A percentile compares a stretch with the other conserved stretches of the same genome.
phyloP scores from a whole-genome alignment of 2,329 filamentous ascomycete species.

The Fusarium sp. region DNA sequence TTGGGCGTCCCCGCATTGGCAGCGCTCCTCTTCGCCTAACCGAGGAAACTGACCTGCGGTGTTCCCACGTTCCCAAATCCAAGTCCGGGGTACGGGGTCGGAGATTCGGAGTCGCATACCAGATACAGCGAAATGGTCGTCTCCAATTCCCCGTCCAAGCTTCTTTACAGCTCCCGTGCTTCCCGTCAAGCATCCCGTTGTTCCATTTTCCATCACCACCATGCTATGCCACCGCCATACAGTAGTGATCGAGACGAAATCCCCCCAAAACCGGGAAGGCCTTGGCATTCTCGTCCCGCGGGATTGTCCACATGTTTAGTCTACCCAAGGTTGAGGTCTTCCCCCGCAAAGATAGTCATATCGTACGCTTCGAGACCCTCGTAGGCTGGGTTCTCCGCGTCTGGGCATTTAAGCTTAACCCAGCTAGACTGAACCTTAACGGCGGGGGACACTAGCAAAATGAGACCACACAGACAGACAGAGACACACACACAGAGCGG shows the following conservation, averaged over 20 bases:
- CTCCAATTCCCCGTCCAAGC: conserved; percentile 1
- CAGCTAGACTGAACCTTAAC: conserved; percentile 4
- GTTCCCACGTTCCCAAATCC: neutral
- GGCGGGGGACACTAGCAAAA: neutral
- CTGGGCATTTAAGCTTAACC: conserved; percentile 12
- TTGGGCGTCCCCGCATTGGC: neutral
- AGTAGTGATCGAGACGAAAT: neutral
- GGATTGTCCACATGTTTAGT: neutral
- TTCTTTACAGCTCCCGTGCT: conserved; percentile 2
- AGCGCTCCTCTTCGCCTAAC: neutral
- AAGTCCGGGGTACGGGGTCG: neutral
- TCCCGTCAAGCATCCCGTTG: neutral
- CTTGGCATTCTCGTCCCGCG: conserved; percentile 7
- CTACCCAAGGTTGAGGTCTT: neutral
- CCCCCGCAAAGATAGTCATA: conserved; percentile 1
- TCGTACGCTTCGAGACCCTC: neutral
- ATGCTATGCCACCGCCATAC: neutral
- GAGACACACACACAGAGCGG: neutral
- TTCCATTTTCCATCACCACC: neutral
- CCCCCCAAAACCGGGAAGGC: neutral
- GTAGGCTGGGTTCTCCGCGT: conserved; percentile 7
- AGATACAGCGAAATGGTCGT: neutral
- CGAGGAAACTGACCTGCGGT: neutral
- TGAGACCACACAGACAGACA: neutral
- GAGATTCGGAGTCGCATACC: neutral